Conservation (phyloP, 345 rosid genomes). For the Dipteronia sinensis region DNA sequence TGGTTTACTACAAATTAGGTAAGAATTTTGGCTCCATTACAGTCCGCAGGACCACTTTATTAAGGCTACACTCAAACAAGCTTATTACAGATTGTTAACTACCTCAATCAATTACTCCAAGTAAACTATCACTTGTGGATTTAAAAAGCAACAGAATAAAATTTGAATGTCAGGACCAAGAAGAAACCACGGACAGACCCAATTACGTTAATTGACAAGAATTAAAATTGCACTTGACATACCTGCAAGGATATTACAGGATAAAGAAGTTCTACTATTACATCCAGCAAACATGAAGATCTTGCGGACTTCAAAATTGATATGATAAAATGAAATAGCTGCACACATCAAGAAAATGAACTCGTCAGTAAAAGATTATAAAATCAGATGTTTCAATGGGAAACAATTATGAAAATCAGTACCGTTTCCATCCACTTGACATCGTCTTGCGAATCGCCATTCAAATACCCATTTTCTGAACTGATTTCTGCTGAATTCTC, state of each 20-base stretch:
- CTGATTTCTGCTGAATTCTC: slow-evolving; percentile 45
- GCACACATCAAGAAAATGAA: slow-evolving; percentile 21
- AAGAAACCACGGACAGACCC: neutral
- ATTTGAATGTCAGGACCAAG: neutral
- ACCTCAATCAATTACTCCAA: neutral
- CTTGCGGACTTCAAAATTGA: slow-evolving; percentile 92
- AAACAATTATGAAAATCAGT: slow-evolving; percentile 26
- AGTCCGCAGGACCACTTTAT: neutral
- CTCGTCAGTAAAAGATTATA: slow-evolving; percentile 12
- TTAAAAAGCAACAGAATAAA: neutral
- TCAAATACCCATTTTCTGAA: slow-evolving; percentile 48
- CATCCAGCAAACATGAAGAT: slow-evolving; percentile 83
- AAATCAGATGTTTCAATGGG: slow-evolving; percentile 2
- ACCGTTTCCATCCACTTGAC: slow-evolving; percentile 99
- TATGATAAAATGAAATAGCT: slow-evolving; percentile 90
- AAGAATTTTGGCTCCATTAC: neutral
- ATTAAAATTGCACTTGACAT: slow-evolving; percentile 21
- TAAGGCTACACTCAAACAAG: neutral
- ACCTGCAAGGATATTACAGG: slow-evolving; percentile 96
- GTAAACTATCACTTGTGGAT: neutral
- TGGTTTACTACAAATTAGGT: slow-evolving; percentile 1
- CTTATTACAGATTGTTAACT: neutral
- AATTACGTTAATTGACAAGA: neutral
- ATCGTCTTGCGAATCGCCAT: slow-evolving; percentile 71
- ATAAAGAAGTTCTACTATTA: slow-evolving; percentile 72